Evolutionary conservation across 208 protist genomes (phyloP).

Genomic region (Trypanosoma congolense): DNA sequence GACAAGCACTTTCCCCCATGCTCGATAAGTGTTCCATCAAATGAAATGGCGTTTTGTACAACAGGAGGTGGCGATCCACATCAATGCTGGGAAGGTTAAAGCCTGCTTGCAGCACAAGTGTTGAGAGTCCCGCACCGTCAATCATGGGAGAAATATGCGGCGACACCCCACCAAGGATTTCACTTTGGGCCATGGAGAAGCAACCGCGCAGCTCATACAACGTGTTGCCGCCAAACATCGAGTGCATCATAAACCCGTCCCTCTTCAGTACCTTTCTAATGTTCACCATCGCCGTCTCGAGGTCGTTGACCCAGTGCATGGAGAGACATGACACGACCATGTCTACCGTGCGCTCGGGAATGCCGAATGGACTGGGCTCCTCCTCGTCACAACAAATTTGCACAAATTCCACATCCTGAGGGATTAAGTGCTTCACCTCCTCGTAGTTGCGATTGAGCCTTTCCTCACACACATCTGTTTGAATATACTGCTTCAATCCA

Average conservation of each 20-base stretch:
- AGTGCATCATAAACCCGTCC: conserved; percentile 81
- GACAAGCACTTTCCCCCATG: conserved; percentile 87
- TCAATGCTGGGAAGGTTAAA: conserved; percentile 90
- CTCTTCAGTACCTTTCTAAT: conserved; percentile 78
- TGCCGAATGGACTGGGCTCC: conserved; percentile 59
- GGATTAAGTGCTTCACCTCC: conserved; percentile 76
- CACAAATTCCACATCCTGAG: conserved; percentile 78
- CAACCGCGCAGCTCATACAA: conserved; percentile 85
- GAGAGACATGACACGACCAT: conserved; percentile 85
- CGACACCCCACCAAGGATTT: conserved; percentile 78
- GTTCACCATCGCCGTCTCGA: conserved; percentile 78
- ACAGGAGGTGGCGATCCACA: conserved; percentile 82
- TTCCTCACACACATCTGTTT: conserved; percentile 85
- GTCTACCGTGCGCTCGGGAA: conserved; percentile 81
- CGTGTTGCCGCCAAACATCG: conserved; percentile 90
- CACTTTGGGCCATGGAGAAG: conserved; percentile 84
- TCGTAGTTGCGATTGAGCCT: conserved; percentile 81
- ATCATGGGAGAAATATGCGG: conserved; percentile 90
- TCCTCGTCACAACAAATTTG: conserved; percentile 90
- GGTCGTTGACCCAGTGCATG: conserved; percentile 91
- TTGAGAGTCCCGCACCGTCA: conserved; percentile 73
- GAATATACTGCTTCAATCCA: conserved; percentile 89
- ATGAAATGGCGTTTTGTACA: conserved; percentile 87
- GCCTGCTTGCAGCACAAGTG: conserved; percentile 81
- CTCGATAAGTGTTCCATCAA: conserved; percentile 83